Evolutionary conservation across 164 flowering plant genomes (phyloP).

Genomic region (Pachysandra terminalis): DNA sequence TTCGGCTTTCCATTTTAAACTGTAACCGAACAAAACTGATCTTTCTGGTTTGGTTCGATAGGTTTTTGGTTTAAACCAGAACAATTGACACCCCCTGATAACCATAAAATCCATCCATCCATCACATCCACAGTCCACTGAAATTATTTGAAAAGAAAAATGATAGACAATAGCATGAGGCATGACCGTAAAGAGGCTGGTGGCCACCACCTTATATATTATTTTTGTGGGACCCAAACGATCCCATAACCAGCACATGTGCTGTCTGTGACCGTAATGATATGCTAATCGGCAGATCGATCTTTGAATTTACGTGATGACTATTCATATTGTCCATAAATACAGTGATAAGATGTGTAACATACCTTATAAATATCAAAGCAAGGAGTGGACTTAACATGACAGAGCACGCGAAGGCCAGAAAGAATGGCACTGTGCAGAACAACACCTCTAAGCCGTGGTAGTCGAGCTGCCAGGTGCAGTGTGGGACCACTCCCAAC

Average conservation of each 20-base stretch:
- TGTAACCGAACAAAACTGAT: too few species aligned
- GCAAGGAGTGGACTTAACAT: conserved; percentile 64
- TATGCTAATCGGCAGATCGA: neutral
- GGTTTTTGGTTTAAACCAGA: too few species aligned
- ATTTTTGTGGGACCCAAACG: neutral
- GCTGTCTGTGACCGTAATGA: neutral
- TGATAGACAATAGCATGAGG: too few species aligned
- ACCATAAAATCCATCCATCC: too few species aligned
- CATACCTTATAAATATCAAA: conserved; percentile 85
- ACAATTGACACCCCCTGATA: too few species aligned
- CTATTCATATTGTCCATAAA: neutral
- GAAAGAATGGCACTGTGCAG: conserved; percentile 96
- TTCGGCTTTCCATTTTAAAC: too few species aligned
- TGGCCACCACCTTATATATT: neutral
- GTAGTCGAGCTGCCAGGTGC: conserved; percentile 88
- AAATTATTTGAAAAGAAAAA: too few species aligned
- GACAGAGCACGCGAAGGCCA: conserved; percentile 95
- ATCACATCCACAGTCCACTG: too few species aligned
- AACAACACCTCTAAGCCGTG: conserved; percentile 93
- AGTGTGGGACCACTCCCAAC: conserved; percentile 98
- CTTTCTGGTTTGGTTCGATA: too few species aligned
- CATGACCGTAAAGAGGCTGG: neutral
- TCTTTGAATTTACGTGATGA: too few species aligned
- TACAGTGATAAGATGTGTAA: conserved; percentile 1
- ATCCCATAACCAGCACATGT: neutral